Evolutionary conservation across 257 asterid genomes (phyloP).

Genomic region (Nicotiana knightiana): DNA sequence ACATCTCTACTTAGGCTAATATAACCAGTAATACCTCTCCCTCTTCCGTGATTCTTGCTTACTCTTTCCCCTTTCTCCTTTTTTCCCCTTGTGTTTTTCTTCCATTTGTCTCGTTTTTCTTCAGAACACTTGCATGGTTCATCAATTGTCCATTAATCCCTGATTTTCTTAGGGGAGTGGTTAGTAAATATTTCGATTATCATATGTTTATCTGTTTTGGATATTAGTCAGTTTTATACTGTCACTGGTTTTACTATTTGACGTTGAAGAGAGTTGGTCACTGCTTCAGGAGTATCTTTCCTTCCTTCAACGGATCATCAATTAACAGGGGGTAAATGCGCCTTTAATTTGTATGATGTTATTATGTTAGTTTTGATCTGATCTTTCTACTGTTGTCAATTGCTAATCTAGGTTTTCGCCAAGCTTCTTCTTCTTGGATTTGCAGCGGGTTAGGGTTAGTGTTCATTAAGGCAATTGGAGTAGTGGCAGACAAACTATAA

Average conservation of each 20-base stretch:
- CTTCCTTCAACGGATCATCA: too few species aligned
- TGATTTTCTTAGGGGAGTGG: background rate
- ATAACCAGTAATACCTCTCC: background rate
- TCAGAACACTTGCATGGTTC: background rate
- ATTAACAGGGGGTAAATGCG: too few species aligned
- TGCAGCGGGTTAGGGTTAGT: background rate
- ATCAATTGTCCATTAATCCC: background rate
- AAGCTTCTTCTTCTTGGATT: too few species aligned
- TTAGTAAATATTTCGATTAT: too few species aligned
- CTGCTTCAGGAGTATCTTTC: background rate
- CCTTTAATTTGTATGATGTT: background rate
- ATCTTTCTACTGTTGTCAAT: too few species aligned
- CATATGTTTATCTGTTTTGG: background rate
- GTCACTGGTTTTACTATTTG: too few species aligned
- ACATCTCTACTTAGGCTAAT: background rate
- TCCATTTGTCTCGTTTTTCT: too few species aligned
- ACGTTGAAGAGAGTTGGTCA: background rate
- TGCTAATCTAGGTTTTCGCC: too few species aligned
- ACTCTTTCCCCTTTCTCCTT: background rate
- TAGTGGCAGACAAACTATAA: too few species aligned
- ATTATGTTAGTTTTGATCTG: background rate
- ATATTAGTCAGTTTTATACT: too few species aligned
- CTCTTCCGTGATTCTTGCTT: conserved; percentile 17
- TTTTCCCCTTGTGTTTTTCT: background rate
- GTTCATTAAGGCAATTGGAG: background rate